phyloP scores from a whole-genome alignment of 306 rosid genomes.

The Alnus rubra region DNA sequence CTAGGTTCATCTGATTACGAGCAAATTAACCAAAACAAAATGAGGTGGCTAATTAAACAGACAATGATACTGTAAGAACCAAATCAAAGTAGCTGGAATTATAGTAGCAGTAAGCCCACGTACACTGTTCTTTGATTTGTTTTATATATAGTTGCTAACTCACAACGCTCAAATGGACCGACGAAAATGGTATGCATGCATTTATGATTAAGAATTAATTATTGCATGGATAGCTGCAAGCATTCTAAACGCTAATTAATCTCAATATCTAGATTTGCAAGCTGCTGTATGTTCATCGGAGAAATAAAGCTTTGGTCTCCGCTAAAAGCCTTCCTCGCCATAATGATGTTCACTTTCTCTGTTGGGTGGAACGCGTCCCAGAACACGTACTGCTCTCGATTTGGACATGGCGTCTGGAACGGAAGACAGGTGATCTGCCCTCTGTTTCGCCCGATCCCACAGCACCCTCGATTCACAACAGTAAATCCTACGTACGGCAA shows the following conservation, averaged over 20 bases:
- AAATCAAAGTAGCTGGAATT: not conserved
- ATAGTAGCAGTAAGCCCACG: not conserved
- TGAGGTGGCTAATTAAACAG: not conserved
- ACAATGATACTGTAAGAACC: not conserved
- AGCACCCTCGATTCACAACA: conserved; percentile 69
- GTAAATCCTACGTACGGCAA: conserved; percentile 44
- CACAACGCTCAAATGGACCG: not conserved
- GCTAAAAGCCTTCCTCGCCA: conserved; percentile 67
- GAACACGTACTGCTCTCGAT: conserved; percentile 66
- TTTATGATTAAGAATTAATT: not conserved
- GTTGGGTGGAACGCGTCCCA: conserved; percentile 99
- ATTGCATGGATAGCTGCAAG: not conserved
- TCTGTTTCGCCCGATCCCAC: conserved; percentile 86
- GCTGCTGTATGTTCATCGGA: conserved; percentile 69
- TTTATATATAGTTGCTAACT: too few relatives aligned
- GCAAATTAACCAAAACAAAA: not conserved
- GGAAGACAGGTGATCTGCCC: conserved; percentile 95
- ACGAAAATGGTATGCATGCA: not conserved
- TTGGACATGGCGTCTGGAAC: conserved; percentile 68
- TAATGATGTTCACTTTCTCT: conserved; percentile 65
- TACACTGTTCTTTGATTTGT: not conserved
- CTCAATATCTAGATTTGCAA: conserved; percentile 53
- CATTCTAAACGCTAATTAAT: not conserved
- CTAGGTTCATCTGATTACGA: not conserved
- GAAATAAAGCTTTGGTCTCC: conserved; percentile 50